A percentile compares a stretch with the other conserved stretches of the same genome.
Conservation (phyloP, 495 filamentous ascomycete genomes). For the Aspergillus sparsus region DNA sequence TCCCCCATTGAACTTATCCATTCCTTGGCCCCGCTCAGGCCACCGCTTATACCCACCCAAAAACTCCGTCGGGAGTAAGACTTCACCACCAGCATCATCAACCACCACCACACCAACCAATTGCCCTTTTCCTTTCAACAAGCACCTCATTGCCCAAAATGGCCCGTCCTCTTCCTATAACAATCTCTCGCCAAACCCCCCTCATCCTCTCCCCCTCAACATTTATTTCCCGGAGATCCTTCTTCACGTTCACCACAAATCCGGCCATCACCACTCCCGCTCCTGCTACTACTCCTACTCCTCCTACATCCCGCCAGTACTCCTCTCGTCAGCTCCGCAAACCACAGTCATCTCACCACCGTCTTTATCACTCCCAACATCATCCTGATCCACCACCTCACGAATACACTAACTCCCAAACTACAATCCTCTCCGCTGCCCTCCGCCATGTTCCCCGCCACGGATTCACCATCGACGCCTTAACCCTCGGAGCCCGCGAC, state of each 20-base stretch:
- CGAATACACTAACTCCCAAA: constrained; percentile 69
- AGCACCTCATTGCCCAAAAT: constrained; percentile 1
- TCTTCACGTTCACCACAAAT: constrained; percentile 7
- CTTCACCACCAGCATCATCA: constrained; percentile 3
- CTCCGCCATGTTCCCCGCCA: constrained; percentile 75
- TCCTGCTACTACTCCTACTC: neutral
- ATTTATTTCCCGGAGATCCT: constrained; percentile 6
- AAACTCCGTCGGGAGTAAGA: constrained; percentile 7
- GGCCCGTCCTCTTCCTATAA: constrained; percentile 15
- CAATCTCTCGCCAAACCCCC: constrained; percentile 2
- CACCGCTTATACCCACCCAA: constrained; percentile 25
- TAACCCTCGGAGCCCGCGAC: constrained; percentile 77
- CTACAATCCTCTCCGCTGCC: constrained; percentile 75
- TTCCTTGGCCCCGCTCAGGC: constrained; percentile 28
- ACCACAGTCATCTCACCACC: constrained; percentile 13
- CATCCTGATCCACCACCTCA: constrained; percentile 51
- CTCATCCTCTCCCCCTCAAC: constrained; percentile 9
- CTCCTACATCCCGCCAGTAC: constrained; percentile 5
- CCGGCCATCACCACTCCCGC: neutral
- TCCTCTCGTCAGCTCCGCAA: constrained; percentile 4
- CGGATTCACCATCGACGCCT: constrained; percentile 73
- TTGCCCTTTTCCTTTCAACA: no score
- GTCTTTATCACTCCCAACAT: constrained; percentile 74
- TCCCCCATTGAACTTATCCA: neutral
- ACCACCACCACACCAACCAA: constrained; percentile 6